Base-by-base conservation (phyloP, 805 yeast species). In the Saccharomycopsis sp. region DNA sequence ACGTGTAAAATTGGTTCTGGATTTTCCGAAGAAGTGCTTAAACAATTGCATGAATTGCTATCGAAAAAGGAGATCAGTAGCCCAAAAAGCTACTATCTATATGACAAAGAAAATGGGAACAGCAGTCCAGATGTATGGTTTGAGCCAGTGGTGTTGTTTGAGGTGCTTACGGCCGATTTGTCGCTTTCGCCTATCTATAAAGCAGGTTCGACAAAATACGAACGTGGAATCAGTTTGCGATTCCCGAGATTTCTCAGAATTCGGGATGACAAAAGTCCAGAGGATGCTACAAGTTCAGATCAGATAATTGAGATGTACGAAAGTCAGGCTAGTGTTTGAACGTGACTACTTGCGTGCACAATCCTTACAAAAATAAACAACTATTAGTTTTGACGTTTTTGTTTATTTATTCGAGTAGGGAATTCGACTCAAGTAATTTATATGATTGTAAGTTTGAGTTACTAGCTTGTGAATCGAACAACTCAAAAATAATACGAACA, bases 1-100 rank as follows among this genome's bases (percentile, higher is more conserved):
- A 86, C 96, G 48, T 94, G 99, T 74, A 94, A 94, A 70, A 91
- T 95, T 57, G 99, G 99, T 52, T 94, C 99, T 0, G 99, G 99
- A 0, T 94, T 94, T 67, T 82, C 91, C 47, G 99, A 94, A 63
- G 97, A 86, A 63, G 79, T 84, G 66, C 76, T 94, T 58, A 82
- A 81, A 40, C 72, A 71, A 24, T 69, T 94, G 34, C 76, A 84
- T 65, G 79, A 78, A 24, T 75, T 75, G 53, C 76, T 94, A 58
- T 81, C 84, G 48, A 85, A 89, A 2, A 82, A 90, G 0, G 94
- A 83, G 55, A 79, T 82, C 14, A 66, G 73, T 0, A 73, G 69
- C n/a, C 87, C 96, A 1, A 86, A 83, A 63, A 76, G 87, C 0
- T 87, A 84, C 57, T 82, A 80, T 62, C 77, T 84, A 1, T 89